Conservation (phyloP, 2,329 filamentous ascomycete genomes). For the Cladosporium sp. region DNA sequence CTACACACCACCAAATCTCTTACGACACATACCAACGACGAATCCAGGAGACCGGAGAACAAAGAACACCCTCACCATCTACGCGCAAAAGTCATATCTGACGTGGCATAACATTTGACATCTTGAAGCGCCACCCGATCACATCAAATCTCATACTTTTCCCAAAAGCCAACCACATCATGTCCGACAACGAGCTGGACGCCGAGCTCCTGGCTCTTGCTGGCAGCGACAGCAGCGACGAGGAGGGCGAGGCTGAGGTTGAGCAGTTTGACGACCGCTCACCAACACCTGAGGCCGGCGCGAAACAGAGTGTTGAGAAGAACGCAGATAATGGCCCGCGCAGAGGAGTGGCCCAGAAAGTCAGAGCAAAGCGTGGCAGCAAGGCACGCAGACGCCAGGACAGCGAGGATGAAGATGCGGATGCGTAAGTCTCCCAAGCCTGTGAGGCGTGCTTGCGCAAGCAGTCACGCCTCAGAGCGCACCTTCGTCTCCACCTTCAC, state of each 20-base stretch:
- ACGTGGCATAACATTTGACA: neutral
- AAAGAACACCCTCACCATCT: neutral
- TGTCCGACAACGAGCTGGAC: constrained; percentile 63
- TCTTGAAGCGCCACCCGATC: neutral
- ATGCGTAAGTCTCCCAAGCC: constrained; percentile 63
- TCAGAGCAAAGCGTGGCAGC: constrained; percentile 36
- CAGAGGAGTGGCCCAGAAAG: constrained; percentile 45
- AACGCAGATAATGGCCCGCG: constrained; percentile 29
- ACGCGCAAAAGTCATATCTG: neutral
- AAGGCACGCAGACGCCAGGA: constrained; percentile 48
- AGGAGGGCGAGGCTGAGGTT: constrained; percentile 44
- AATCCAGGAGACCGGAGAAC: constrained; percentile 3
- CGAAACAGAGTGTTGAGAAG: constrained; percentile 36
- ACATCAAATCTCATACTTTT: neutral
- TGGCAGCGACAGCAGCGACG: constrained; percentile 57
- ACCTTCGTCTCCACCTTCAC: neutral
- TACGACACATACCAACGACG: neutral
- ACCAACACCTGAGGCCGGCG: constrained; percentile 44
- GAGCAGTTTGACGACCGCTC: constrained; percentile 54
- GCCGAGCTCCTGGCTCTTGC: constrained; percentile 91
- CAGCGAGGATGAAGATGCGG: constrained; percentile 65
- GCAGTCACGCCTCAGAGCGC: neutral
- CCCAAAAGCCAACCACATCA: neutral
- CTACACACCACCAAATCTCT: neutral
- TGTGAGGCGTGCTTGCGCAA: neutral